Evolutionary conservation across 345 rosid species (phyloP).

Genomic region (Syzygium jambos): DNA sequence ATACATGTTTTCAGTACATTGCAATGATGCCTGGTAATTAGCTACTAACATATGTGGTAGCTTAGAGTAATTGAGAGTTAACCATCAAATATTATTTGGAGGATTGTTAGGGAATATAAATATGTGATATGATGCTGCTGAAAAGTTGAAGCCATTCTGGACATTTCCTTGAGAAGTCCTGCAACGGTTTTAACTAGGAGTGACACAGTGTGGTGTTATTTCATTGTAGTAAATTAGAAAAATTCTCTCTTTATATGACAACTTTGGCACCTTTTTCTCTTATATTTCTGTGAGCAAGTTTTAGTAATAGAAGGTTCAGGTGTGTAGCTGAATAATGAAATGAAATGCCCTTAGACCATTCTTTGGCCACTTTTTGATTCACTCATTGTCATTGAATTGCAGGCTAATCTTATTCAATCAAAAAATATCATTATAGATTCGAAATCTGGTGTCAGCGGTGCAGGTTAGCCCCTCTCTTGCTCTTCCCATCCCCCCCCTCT

Average conservation of each 20-base stretch:
- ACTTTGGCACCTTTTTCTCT: background rate
- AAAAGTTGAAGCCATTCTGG: background rate
- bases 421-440: constrained; percentile 71
- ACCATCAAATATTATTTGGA: background rate
- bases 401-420: constrained; percentile 70
- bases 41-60: background rate
- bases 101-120: background rate
- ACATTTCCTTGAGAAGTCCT: background rate
- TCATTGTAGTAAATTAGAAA: background rate
- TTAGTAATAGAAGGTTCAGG: background rate
- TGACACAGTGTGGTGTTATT: background rate
- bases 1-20: background rate
- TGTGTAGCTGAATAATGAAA: background rate
- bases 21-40: background rate
- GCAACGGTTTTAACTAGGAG: background rate
- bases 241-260: background rate
- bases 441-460: constrained; percentile 98
- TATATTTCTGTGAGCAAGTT: background rate
- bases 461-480: constrained; percentile 46
- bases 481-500: background rate
- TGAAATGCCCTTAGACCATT: background rate
- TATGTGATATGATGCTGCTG: background rate
- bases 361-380: background rate
- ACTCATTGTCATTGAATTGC: constrained; percentile 9
- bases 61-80: background rate